Conservation (phyloP, 306 rosid genomes). For the Quercus parvula region DNA sequence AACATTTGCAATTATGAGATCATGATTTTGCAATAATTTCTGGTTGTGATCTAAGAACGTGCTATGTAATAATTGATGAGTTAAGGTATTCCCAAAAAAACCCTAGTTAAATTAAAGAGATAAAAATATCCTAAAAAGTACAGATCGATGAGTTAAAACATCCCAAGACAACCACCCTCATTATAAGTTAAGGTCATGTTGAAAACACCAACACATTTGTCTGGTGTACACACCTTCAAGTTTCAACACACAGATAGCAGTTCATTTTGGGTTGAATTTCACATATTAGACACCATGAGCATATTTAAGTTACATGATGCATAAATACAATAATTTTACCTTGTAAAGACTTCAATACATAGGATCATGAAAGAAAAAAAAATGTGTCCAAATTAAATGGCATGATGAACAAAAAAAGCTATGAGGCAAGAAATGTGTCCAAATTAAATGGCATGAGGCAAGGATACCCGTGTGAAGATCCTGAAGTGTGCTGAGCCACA, state of each 20-base stretch:
- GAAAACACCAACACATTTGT: not conserved
- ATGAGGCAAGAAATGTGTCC: not conserved
- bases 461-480: conserved; percentile 87
- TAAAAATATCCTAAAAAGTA: no score
- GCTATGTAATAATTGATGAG: not conserved
- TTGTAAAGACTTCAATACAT: not conserved
- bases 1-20: not conserved
- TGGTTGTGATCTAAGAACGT: not conserved
- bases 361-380: not conserved
- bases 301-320: not conserved
- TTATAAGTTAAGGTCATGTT: not conserved
- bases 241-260: not conserved
- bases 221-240: not conserved
- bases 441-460: conserved; percentile 16
- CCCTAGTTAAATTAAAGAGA: not conserved
- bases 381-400: conserved; percentile 8
- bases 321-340: not conserved
- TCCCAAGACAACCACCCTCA: not conserved
- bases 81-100: not conserved
- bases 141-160: not conserved
- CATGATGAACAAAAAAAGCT: conserved; percentile 13
- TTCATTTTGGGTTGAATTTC: not conserved
- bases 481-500: conserved; percentile 98
- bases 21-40: not conserved
- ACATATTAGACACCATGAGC: not conserved